These are phyloP conservation scores for Fusarium sp. DNA, from an alignment of 2,329 filamentous ascomycete species.

Conservation along the genomic window DNA sequence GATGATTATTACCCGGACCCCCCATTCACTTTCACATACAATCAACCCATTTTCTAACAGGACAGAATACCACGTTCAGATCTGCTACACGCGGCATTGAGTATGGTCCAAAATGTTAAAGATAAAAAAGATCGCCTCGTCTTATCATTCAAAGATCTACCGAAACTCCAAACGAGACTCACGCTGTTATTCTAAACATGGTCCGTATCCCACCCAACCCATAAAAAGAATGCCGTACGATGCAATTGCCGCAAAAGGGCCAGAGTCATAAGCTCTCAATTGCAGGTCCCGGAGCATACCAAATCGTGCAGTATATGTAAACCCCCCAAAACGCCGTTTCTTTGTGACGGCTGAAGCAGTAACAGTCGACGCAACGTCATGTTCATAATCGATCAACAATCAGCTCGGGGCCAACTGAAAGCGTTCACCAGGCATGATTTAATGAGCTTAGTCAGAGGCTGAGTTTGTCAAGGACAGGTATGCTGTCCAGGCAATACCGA, in stretches of 20 bases:
- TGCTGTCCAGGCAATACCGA: slow-evolving; percentile 97
- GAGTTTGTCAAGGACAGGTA: slow-evolving; percentile 94
- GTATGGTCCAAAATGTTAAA: fast-evolving
- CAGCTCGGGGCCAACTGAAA: background rate
- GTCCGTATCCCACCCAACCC: background rate
- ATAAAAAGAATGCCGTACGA: background rate
- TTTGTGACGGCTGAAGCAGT: background rate
- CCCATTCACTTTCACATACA: background rate
- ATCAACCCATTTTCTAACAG: background rate
- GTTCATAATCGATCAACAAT: background rate
- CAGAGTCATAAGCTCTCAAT: background rate
- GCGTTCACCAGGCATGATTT: background rate
- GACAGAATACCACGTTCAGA: no score
- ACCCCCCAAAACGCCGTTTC: slow-evolving; percentile 14
- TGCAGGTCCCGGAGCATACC: background rate
- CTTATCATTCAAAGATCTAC: background rate
- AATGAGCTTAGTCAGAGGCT: slow-evolving; percentile 66
- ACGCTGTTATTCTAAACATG: slow-evolving; percentile 8
- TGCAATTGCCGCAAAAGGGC: background rate
- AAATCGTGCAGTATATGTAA: background rate
- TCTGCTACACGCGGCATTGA: background rate
- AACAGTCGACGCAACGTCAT: background rate
- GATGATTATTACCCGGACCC: background rate
- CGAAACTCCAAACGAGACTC: slow-evolving; percentile 17
- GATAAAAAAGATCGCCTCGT: background rate